Base-by-base conservation (phyloP, 179 eudicot genomes). In the Spergularia azorica region DNA sequence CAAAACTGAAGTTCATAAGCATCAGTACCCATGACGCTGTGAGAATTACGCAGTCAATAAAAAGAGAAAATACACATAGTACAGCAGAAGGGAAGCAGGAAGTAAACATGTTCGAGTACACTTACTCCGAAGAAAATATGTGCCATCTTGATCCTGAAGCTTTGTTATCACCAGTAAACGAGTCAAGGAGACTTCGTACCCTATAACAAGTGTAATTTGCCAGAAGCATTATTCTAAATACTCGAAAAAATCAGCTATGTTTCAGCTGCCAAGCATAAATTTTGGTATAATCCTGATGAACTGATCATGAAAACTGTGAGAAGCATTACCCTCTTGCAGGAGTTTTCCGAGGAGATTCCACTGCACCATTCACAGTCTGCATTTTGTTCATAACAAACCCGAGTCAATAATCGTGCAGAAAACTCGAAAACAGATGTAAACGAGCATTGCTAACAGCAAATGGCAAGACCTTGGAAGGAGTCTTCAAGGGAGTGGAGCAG, bases 41-140 rank as follows among this genome's bases (percentile, higher is more conserved):
- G n/a, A 41, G 55, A 1, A n/a, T 39, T 5, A 17, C 11, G 52
- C 21, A 66, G 52, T 43, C 32, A 26, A 26, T 43, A 1, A 26
- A 43, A 16, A 66, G 36, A 9, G 14, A 14, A 66, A 43, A 26
- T 26, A 66, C 17, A 67, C 11, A 43, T 43, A 13, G 15, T 20
- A 32, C 32, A 67, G 54, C 17, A 46, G 20, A 66, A 46, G 9
- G 15, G 6, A 66, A 46, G 32, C 70, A 66, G 41, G 18, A 32
- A 3, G 16, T 26, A 2, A 32, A 14, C 12, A 51, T 38, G 3
- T 70, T 71, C 66, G 41, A 71, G 15, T 26, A 59, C 58, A 73
- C 94, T 87, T 86, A 89, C 95, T 87, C 88, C 16, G 88, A 60
- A 67, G 92, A 89, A 58, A 89, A 79, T 67, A 87, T 72, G 74